Evolutionary conservation across 495 filamentous ascomycete species (phyloP).

Genomic region (Penicillium crystallinum): DNA sequence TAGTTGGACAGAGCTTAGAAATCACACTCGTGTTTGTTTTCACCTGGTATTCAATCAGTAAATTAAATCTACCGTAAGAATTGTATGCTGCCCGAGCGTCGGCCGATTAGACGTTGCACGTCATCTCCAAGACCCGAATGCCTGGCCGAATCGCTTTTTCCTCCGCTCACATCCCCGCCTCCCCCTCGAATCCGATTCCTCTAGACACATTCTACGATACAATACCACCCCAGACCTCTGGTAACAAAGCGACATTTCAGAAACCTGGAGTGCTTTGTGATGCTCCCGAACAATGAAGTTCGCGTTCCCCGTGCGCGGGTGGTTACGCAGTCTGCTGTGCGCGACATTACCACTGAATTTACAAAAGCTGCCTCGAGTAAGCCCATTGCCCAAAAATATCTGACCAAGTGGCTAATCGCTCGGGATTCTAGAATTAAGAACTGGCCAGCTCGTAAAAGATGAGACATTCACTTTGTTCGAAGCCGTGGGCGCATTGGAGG

Average conservation of each 20-base stretch:
- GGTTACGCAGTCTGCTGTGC: slow-evolving; percentile 44
- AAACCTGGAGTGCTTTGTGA: slow-evolving; percentile 19
- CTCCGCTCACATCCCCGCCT: slow-evolving; percentile 15
- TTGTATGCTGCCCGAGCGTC: background rate
- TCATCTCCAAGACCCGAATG: slow-evolving; percentile 13
- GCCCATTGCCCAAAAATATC: slow-evolving; percentile 8
- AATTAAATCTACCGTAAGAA: slow-evolving; percentile 1
- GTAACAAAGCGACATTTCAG: slow-evolving; percentile 25
- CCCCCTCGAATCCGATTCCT: slow-evolving; percentile 16
- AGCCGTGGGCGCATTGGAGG: slow-evolving; percentile 91
- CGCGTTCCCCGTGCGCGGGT: slow-evolving; percentile 32
- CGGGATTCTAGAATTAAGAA: slow-evolving; percentile 54
- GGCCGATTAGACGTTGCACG: slow-evolving; percentile 17
- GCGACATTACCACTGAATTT: slow-evolving; percentile 78
- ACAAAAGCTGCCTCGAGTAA: slow-evolving; percentile 62
- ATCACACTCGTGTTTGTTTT: slow-evolving; percentile 20
- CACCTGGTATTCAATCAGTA: background rate
- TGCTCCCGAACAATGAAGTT: slow-evolving; percentile 39
- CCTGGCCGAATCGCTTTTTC: slow-evolving; percentile 25
- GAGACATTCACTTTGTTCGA: slow-evolving; percentile 89
- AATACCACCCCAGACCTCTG: background rate
- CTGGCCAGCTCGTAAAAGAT: slow-evolving; percentile 90
- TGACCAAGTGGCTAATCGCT: slow-evolving; percentile 7
- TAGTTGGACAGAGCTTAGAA: slow-evolving; percentile 26
- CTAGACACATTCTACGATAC: slow-evolving; percentile 1